Conservation (phyloP, 345 rosid species). For the Rubroshorea leprosula region DNA sequence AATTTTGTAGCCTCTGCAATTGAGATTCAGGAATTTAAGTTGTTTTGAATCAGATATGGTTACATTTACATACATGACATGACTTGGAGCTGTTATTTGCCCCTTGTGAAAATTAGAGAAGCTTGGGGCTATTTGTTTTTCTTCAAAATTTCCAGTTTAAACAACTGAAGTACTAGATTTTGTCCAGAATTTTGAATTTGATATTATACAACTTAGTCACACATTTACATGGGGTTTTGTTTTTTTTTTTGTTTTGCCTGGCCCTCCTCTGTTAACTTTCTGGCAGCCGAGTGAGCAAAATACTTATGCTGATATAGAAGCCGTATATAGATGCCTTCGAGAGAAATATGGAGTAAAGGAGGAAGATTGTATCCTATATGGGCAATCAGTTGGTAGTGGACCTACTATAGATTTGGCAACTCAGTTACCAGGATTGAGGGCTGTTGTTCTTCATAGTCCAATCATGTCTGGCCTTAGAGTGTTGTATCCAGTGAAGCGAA, state of each 20-base stretch:
- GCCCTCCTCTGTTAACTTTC: constrained; percentile 9
- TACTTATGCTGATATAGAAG: constrained; percentile 82
- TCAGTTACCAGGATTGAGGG: constrained; percentile 59
- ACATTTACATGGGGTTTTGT: too few relatives aligned
- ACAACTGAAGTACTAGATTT: too few relatives aligned
- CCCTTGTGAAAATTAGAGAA: too few relatives aligned
- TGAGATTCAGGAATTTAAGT: too few relatives aligned
- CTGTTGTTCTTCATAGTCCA: constrained; percentile 95
- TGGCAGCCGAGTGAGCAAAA: constrained; percentile 85
- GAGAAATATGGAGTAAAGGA: constrained; percentile 73
- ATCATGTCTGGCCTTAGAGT: constrained; percentile 88
- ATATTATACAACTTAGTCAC: too few relatives aligned
- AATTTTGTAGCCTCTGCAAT: too few relatives aligned
- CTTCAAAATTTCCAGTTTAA: too few relatives aligned
- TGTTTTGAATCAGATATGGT: too few relatives aligned
- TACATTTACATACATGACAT: too few relatives aligned
- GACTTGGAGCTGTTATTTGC: too few relatives aligned
- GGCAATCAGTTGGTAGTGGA: constrained; percentile 95
- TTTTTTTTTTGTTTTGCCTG: not conserved
- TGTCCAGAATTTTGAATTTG: too few relatives aligned
- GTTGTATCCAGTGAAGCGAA: constrained; percentile 82
- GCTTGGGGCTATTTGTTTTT: too few relatives aligned
- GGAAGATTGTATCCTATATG: constrained; percentile 82
- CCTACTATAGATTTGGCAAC: constrained; percentile 86
- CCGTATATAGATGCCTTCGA: constrained; percentile 73